Evolutionary conservation across 495 filamentous ascomycete genomes (phyloP).

Genomic region (Lasiosphaeriaceae sp.): DNA sequence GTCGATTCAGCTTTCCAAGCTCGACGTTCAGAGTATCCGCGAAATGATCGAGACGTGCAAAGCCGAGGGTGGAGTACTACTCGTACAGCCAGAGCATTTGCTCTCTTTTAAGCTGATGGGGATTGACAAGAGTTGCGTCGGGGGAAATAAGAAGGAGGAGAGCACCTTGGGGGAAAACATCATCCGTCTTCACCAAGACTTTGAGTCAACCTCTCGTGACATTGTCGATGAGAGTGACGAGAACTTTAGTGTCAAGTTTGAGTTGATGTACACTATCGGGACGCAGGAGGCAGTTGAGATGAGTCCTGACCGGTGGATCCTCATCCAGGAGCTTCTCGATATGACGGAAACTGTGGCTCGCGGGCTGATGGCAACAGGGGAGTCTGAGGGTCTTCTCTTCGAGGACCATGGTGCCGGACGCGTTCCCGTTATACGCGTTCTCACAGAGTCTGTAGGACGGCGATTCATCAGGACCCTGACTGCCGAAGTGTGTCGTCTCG

Average conservation of each 20-base stretch:
- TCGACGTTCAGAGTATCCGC: constrained; percentile 26
- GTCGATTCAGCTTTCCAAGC: constrained; percentile 29
- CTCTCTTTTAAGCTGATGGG: constrained; percentile 67
- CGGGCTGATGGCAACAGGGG: constrained; percentile 27
- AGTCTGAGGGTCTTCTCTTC: constrained; percentile 16
- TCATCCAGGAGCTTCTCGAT: constrained; percentile 53
- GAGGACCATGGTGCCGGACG: constrained; percentile 12
- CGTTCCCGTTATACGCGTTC: constrained; percentile 44
- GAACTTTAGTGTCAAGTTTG: constrained; percentile 55
- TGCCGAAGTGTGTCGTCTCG: constrained; percentile 33
- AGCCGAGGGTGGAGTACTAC: constrained; percentile 46
- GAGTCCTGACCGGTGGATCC: constrained; percentile 55
- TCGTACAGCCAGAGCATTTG: constrained; percentile 66
- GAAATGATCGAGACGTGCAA: constrained; percentile 46
- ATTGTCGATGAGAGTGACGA: constrained; percentile 68
- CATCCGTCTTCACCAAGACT: constrained; percentile 37
- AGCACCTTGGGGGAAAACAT: constrained; percentile 28
- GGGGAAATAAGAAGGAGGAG: not conserved
- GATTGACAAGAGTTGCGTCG: constrained; percentile 42
- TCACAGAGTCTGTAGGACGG: constrained; percentile 32
- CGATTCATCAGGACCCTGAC: constrained; percentile 29
- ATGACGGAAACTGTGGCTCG: constrained; percentile 33
- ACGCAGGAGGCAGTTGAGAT: constrained; percentile 50
- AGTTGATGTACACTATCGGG: constrained; percentile 69
- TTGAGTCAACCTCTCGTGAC: constrained; percentile 43